Percentiles rank a stretch among this genome's conserved stretches.
These are phyloP conservation scores for Podospora australis DNA, from an alignment of 495 filamentous ascomycete genomes.

Conservation along the genomic window DNA sequence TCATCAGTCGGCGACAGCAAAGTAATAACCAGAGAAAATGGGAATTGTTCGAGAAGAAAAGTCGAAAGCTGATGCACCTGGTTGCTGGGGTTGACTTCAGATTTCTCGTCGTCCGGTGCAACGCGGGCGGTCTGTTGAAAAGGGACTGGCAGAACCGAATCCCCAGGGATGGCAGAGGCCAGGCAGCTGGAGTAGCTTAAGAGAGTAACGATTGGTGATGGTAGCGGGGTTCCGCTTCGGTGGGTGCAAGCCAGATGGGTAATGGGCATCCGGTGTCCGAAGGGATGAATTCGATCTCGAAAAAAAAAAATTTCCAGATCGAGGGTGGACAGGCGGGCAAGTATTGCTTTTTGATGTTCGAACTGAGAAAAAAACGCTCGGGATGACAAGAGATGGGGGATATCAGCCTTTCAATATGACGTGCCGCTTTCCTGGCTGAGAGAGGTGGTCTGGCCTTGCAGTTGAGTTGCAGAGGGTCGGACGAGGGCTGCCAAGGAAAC, in stretches of 20 bases:
- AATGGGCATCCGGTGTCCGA: not conserved
- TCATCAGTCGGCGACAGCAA: no score
- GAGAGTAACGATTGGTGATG: constrained; percentile 8
- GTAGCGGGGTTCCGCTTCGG: constrained; percentile 23
- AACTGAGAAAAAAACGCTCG: not conserved
- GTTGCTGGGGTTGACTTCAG: constrained; percentile 18
- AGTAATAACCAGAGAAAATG: no score
- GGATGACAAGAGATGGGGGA: no score
- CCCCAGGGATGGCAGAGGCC: constrained; percentile 7
- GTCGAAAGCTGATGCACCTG: constrained; percentile 7
- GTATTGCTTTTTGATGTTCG: no score
- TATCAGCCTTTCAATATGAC: constrained; percentile 7
- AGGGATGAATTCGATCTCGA: not conserved
- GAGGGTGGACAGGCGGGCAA: no score
- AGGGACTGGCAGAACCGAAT: constrained; percentile 20
- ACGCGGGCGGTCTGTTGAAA: constrained; percentile 29
- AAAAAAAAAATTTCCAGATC: no score
- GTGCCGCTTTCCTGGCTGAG: constrained; percentile 14
- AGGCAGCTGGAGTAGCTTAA: no score
- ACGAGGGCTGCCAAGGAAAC: constrained; percentile 2
- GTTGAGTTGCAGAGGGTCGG: constrained; percentile 10
- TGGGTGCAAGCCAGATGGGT: constrained; percentile 9
- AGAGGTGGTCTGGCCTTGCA: not conserved
- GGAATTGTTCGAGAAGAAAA: no score
- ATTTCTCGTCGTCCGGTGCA: constrained; percentile 34